Evolutionary conservation across 441 rosid species (phyloP).

Genomic region (Pelargonium cotyledonis): DNA sequence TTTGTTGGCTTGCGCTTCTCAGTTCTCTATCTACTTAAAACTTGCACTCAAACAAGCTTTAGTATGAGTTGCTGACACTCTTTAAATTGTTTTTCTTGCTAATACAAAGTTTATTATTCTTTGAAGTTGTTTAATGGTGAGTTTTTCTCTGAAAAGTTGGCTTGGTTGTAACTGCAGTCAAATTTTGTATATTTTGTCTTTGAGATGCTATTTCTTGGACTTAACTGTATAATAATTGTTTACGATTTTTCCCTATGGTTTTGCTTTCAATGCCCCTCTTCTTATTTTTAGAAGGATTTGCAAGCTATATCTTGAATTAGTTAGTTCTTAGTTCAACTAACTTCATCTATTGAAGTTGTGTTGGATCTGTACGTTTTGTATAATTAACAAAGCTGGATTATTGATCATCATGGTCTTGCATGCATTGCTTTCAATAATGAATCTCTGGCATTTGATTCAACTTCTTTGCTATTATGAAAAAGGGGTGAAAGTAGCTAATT

Average conservation of each 20-base stretch:
- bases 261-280: not conserved
- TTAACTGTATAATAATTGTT: not conserved
- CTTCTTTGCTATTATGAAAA: not conserved
- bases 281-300: not conserved
- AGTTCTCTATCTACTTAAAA: not conserved
- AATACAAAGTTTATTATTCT: not conserved
- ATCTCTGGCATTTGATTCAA: not conserved
- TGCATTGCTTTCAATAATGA: too few species aligned
- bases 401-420: too few species aligned
- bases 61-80: not conserved
- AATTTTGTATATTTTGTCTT: not conserved
- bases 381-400: too few species aligned
- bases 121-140: not conserved
- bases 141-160: not conserved
- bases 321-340: too few species aligned
- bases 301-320: too few species aligned
- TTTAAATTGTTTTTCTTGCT: not conserved
- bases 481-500: not conserved
- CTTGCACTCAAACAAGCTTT: not conserved
- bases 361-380: too few species aligned
- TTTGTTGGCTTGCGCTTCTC: not conserved
- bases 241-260: not conserved
- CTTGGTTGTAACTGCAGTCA: slow-evolving; percentile 3
- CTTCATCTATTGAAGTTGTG: too few species aligned
- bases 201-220: not conserved